These are phyloP conservation scores for Bipolaris gigantea DNA, from an alignment of 2,329 filamentous ascomycete genomes.

Conservation along the genomic window DNA sequence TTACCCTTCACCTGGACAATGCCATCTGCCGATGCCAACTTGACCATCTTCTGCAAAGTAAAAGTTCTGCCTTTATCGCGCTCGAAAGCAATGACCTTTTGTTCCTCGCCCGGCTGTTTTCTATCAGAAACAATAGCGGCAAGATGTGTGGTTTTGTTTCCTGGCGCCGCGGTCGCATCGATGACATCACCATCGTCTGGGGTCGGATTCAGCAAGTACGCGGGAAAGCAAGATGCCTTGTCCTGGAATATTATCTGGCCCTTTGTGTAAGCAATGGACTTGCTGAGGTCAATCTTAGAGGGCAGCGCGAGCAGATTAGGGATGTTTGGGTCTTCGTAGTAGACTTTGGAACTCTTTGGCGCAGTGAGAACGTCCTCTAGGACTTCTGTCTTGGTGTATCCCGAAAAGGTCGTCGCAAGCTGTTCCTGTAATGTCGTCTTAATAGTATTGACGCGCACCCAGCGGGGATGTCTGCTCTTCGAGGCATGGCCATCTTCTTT, in stretches of 20 bases:
- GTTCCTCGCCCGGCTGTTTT: slow-evolving; percentile 30
- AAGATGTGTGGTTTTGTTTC: slow-evolving; percentile 95
- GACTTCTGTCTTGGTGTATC: slow-evolving; percentile 59
- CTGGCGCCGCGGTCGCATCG: slow-evolving; percentile 93
- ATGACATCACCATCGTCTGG: slow-evolving; percentile 73
- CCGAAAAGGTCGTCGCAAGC: slow-evolving; percentile 72
- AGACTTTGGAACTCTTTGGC: slow-evolving; percentile 49
- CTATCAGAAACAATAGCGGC: slow-evolving; percentile 68
- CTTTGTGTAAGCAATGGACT: slow-evolving; percentile 69
- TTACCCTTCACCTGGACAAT: slow-evolving; percentile 70
- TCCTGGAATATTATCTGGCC: slow-evolving; percentile 90
- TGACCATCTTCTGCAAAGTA: slow-evolving; percentile 83
- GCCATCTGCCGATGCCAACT: slow-evolving; percentile 68
- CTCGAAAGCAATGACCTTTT: slow-evolving; percentile 75
- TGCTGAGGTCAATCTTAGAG: slow-evolving; percentile 70
- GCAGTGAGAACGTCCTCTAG: slow-evolving; percentile 60
- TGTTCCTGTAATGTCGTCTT: slow-evolving; percentile 71
- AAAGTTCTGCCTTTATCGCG: slow-evolving; percentile 71
- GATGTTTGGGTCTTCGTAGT: slow-evolving; percentile 78
- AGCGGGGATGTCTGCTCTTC: slow-evolving; percentile 71
- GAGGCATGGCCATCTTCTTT: slow-evolving; percentile 44
- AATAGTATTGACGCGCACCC: slow-evolving; percentile 85
- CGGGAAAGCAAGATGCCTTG: slow-evolving; percentile 95
- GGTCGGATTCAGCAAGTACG: slow-evolving; percentile 75
- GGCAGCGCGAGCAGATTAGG: slow-evolving; percentile 82